Evolutionary conservation across 371 early-diverging fungal species (phyloP), one percentile per base, ranked within the genome.

Genomic region (Mucor lusitanicus): DNA sequence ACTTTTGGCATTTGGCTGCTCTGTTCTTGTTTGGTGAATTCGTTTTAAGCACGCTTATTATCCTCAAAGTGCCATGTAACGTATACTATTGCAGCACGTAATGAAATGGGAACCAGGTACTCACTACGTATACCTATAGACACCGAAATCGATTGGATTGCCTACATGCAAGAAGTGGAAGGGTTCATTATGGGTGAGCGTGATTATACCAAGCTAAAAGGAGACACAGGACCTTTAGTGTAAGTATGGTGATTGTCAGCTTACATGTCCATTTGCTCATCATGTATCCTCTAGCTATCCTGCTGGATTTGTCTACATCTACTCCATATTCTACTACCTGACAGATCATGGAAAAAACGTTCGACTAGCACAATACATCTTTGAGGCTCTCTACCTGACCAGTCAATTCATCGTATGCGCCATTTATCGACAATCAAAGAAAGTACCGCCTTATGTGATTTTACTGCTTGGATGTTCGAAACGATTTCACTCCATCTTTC

Each of bases 161-260:
- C 97, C 1, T 97, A 97, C 74, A 95, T 97, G 95, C 95, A 97
- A 77, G 88, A 97, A 77, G 93, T 96, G 0, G 78, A 77, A 32
- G 90, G 88, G 11, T 94, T 92, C 70, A 61, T 92, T 9, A 64
- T 70, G 3, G 97, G 97, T 6, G 94, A 96, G 72, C 84, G 88
- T 6, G 90, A 96, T 72, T 97, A 97, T 69, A 44, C 66, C 21
- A 85, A 89, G 28, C 71, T 97, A 15, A 68, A 78, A 23, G 98
- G 98, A n/a, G 94, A 94, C 58, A 97, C 97, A 2, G 98, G 98
- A 2, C 97, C 96, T 0, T 77, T 96, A 50, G 98, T 96, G 84
- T 94, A 81, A 78, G 17, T 12, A 48, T 30, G 12, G 9, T 28
- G 19, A 53, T 61, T n/a, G 21, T 12, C 6, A 9, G 12, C 6